Conservation (phyloP, 129 eudicot species). For the Chrysanthemum makinoi region DNA sequence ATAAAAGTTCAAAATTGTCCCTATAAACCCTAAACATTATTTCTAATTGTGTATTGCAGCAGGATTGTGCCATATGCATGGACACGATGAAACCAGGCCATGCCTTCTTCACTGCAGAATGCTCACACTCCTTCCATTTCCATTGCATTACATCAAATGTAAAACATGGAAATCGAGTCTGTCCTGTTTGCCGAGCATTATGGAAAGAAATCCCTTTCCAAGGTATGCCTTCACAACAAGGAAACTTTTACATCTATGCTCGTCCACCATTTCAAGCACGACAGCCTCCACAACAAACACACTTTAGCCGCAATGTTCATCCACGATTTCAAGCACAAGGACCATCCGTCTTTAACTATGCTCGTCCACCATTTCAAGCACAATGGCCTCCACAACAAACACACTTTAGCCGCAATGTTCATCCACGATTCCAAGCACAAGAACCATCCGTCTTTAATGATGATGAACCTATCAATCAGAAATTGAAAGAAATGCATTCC, state of each 20-base stretch:
- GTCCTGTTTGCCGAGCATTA: neutral
- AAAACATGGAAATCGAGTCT: neutral
- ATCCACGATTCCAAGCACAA: neutral
- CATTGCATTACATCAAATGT: neutral
- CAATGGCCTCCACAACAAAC: too few relatives aligned
- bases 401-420: neutral
- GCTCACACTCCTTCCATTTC: neutral
- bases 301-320: conserved; percentile 1
- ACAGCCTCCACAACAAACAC: conserved; percentile 37
- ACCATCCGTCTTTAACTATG: neutral
- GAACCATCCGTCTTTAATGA: neutral
- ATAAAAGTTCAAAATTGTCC: too few relatives aligned
- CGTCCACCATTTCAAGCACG: neutral
- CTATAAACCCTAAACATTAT: neutral
- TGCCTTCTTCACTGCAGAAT: neutral
- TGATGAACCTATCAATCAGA: neutral
- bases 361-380: too few relatives aligned
- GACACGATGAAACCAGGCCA: neutral
- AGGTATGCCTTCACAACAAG: neutral
- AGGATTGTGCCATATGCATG: neutral
- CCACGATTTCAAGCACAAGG: neutral
- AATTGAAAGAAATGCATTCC: neutral
- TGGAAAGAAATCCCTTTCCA: neutral
- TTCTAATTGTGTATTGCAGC: neutral
- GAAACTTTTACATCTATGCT: neutral